Conservation (phyloP, 805 yeast species). For the Yamadazyma olivae region DNA sequence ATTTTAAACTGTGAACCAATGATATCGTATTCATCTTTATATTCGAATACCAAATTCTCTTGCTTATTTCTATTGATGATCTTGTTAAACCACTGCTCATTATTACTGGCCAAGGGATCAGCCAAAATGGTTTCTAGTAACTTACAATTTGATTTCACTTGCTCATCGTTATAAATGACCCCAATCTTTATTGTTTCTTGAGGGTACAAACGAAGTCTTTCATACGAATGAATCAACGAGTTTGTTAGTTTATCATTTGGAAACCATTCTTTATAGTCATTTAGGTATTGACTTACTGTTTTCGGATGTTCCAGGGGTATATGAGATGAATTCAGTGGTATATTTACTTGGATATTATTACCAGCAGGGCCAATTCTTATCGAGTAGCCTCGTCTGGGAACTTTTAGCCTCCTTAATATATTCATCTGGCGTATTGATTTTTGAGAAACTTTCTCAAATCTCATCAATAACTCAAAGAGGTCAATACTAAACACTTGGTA, state of each 20-base stretch:
- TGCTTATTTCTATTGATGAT: constrained; percentile 19
- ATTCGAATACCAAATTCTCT: constrained; percentile 19
- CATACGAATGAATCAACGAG: constrained; percentile 12
- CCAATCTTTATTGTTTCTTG: constrained; percentile 28
- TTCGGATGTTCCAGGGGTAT: too few species aligned
- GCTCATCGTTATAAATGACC: constrained; percentile 27
- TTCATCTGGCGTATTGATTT: too few species aligned
- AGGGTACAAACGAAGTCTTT: constrained; percentile 10
- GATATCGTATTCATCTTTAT: constrained; percentile 9
- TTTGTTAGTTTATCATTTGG: constrained; percentile 11
- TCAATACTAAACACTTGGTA: too few species aligned
- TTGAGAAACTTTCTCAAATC: too few species aligned
- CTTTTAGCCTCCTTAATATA: too few species aligned
- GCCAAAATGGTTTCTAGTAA: constrained; percentile 35
- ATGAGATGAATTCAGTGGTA: not conserved
- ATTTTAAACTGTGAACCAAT: constrained; percentile 12
- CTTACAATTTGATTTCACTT: constrained; percentile 18
- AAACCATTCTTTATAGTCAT: constrained; percentile 11
- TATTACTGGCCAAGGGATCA: constrained; percentile 36
- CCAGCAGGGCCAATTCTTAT: too few species aligned
- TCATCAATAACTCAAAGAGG: too few species aligned
- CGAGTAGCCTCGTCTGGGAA: too few species aligned
- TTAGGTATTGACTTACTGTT: constrained; percentile 8
- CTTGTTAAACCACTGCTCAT: constrained; percentile 28
- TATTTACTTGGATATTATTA: too few species aligned